Base-by-base conservation (phyloP, 306 rosid species). In the Castanea sativa region DNA sequence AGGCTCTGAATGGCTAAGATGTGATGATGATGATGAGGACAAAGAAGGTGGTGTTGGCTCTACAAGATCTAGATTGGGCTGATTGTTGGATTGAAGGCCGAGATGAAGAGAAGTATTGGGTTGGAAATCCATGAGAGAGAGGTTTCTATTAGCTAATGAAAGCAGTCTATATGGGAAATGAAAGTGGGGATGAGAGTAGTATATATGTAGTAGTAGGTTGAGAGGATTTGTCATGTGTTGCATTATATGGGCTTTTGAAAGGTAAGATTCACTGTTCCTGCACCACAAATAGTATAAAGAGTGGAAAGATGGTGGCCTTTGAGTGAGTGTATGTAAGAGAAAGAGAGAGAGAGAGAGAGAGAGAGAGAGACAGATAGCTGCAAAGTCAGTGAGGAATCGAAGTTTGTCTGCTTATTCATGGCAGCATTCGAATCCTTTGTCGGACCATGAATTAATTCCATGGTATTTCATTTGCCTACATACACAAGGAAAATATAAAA, bases 381-480 rank as follows among this genome's bases (percentile, higher is more conserved):
- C 91, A 87, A 71, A 84, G 84, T 92, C 92, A 89, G 85, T 85
- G 84, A 86, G 86, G 96, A 88, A 90, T 91, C 89, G 61, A 88
- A 85, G 73, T 73, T 83, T 94, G 98, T 90, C 97, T 83, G 89
- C 93, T 88, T 89, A 91, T 75, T 91, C 88, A 87, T 84, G 94
- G 94, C 93, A 92, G 83, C 87, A 81, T 80, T 85, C 68, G 88
- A 89, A 88, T 84, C 77, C 61, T 71, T 79, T 89, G 97, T 94
- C 98, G 93, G 92, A 89, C 81, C 80, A 80, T 69, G 79, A 25
- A 45, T 10, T 55, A 82, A 43, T 33, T 9, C 25, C 71, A 18
- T 67, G 52, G 71, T 33, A 67, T 67, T 33, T 16, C 51, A 5
- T 32, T 49, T 49, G 53, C 53, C 53, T 12, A 67, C 10, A 3